phyloP scores from a whole-genome alignment of 2,329 filamentous ascomycete species.

The Nemania sp. region DNA sequence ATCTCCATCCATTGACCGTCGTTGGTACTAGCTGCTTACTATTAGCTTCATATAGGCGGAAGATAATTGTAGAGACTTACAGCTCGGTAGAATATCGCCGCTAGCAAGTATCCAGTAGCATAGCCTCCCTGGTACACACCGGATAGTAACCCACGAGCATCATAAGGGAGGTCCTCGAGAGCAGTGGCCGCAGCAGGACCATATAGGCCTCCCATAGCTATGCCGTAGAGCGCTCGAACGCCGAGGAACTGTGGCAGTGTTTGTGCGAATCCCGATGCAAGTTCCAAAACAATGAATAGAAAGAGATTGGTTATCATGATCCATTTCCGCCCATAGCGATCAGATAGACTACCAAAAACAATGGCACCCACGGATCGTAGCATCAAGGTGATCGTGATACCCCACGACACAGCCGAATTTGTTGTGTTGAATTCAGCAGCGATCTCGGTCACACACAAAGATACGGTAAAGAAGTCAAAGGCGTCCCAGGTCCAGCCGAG shows the following conservation, averaged over 20 bases:
- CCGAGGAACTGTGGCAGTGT: conserved; percentile 38
- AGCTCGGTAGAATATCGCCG: conserved; percentile 39
- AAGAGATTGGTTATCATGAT: conserved; percentile 36
- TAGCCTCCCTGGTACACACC: conserved; percentile 37
- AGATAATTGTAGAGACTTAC: conserved; percentile 15
- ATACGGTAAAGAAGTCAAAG: conserved; percentile 39
- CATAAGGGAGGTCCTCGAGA: conserved; percentile 39
- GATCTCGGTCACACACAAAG: conserved; percentile 40
- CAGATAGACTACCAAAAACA: conserved; percentile 34
- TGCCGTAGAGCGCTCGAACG: conserved; percentile 38
- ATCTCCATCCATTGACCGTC: conserved; percentile 37
- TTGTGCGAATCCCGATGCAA: conserved; percentile 38
- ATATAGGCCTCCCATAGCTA: conserved; percentile 41
- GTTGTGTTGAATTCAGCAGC: conserved; percentile 35
- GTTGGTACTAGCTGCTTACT: conserved; percentile 37
- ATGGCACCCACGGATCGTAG: conserved; percentile 38
- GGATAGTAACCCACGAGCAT: conserved; percentile 38
- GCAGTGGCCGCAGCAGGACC: conserved; percentile 40
- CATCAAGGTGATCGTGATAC: conserved; percentile 40
- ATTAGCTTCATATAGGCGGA: conserved; percentile 5
- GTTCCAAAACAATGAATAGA: conserved; percentile 39
- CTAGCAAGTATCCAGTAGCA: conserved; percentile 32
- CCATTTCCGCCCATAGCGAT: conserved; percentile 40
- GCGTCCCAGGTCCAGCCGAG: conserved; percentile 39
- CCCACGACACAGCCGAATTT: conserved; percentile 38